Percentiles rank a stretch among this genome's conserved stretches.
phyloP scores from a whole-genome alignment of 208 protist genomes.

The Crithidia bombi region DNA sequence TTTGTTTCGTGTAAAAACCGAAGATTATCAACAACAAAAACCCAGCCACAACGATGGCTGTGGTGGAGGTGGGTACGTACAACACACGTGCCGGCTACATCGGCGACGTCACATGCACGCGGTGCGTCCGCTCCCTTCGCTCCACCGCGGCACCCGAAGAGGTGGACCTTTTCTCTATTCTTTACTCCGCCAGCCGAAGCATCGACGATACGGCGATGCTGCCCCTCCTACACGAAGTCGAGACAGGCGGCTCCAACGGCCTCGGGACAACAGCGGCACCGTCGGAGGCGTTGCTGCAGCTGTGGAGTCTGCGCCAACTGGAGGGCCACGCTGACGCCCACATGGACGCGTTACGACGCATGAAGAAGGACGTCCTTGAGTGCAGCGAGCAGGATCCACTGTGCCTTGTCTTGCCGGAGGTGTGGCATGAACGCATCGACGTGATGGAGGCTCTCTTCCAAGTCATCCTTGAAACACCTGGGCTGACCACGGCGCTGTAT shows the following conservation, averaged over 20 bases:
- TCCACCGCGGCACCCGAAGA: constrained; percentile 34
- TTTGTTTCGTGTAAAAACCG: not conserved
- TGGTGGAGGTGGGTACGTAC: constrained; percentile 83
- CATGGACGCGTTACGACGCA: constrained; percentile 48
- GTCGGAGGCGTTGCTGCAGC: constrained; percentile 28
- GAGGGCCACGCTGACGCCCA: constrained; percentile 47
- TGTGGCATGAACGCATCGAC: constrained; percentile 72
- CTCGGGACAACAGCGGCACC: not conserved
- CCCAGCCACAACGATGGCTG: constrained; percentile 72
- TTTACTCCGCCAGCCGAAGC: constrained; percentile 31
- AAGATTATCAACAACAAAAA: not conserved
- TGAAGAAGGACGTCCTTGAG: constrained; percentile 53
- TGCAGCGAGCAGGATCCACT: constrained; percentile 63
- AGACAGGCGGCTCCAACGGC: not conserved
- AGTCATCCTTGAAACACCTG: constrained; percentile 60
- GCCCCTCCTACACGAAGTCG: not conserved
- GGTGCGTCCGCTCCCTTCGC: constrained; percentile 40
- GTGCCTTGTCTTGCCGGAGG: constrained; percentile 79
- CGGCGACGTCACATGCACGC: constrained; percentile 71
- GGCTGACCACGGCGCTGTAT: constrained; percentile 65
- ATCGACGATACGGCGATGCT: constrained; percentile 1
- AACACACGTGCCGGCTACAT: constrained; percentile 72
- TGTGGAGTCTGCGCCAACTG: constrained; percentile 67
- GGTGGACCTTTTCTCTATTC: constrained; percentile 53
- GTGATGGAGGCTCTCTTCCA: constrained; percentile 59